Percentiles rank a stretch among this genome's conserved stretches.
phyloP scores from a whole-genome alignment of 2,329 filamentous ascomycete species.

The Pseudogymnoascus sp. region DNA sequence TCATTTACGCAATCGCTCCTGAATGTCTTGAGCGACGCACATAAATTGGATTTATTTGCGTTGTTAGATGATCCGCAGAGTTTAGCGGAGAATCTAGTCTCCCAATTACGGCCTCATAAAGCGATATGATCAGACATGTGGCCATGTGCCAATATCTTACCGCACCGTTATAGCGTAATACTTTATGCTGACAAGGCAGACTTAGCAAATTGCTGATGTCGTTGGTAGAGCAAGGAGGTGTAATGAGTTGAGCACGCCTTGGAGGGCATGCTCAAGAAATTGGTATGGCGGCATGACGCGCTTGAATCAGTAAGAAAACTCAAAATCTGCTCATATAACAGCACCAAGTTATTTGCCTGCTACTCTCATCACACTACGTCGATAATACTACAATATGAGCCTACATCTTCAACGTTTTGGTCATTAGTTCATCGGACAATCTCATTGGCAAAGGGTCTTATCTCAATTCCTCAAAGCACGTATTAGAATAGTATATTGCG shows the following conservation, averaged over 20 bases:
- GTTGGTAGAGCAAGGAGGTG: not conserved
- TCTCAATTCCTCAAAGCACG: not conserved
- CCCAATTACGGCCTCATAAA: too few species aligned
- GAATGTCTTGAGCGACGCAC: conserved; percentile 19
- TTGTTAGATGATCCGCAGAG: conserved; percentile 17
- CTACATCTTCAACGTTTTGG: not conserved
- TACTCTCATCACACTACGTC: not conserved
- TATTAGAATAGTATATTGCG: not conserved
- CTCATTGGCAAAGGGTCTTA: not conserved
- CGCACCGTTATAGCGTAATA: conserved; percentile 15
- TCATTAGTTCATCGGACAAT: not conserved
- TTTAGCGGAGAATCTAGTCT: not conserved
- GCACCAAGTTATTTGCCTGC: not conserved
- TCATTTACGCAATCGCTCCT: not conserved
- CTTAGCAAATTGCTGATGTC: not conserved
- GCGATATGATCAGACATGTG: too few species aligned
- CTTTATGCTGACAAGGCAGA: conserved; percentile 3
- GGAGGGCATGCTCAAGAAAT: not conserved
- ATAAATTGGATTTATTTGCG: conserved; percentile 18
- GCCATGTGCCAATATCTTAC: not conserved
- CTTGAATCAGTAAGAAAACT: not conserved
- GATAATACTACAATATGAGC: not conserved
- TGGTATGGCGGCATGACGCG: not conserved
- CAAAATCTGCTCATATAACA: not conserved
- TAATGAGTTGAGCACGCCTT: not conserved